Evolutionary conservation across 345 rosid species (phyloP).

Genomic region (Eucalyptus regnans): DNA sequence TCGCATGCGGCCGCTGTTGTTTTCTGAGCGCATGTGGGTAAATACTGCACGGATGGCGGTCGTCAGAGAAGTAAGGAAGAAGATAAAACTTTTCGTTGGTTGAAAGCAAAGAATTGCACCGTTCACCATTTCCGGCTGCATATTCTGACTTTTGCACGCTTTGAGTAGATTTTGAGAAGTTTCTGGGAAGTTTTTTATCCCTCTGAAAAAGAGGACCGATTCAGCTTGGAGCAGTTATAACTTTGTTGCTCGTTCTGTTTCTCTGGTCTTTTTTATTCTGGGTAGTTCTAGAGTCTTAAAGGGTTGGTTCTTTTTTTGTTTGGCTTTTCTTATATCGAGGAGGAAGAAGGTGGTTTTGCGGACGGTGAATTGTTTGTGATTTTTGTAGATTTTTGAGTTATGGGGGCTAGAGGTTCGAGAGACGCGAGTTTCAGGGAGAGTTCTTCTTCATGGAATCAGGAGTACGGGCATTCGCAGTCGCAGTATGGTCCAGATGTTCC

Average conservation of each 20-base stretch:
- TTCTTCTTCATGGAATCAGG: conserved; percentile 41
- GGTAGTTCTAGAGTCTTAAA: not conserved
- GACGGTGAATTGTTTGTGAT: not conserved
- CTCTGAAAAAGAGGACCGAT: not conserved
- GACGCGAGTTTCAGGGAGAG: conserved; percentile 33
- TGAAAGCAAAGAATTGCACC: not conserved
- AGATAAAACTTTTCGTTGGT: not conserved
- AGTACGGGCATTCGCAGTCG: conserved; percentile 13
- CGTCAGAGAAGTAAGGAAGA: not conserved
- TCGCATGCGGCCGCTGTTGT: not conserved
- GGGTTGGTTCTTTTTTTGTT: not conserved
- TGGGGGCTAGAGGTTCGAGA: conserved; percentile 66
- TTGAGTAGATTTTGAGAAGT: not conserved
- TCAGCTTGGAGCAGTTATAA: not conserved
- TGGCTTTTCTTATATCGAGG: not conserved
- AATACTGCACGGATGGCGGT: not conserved
- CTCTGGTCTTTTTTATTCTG: not conserved
- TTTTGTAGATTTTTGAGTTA: conserved; percentile 11
- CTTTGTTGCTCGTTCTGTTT: not conserved
- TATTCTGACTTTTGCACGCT: not conserved
- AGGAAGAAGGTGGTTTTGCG: not conserved
- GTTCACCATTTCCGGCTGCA: not conserved
- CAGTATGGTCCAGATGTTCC: conserved; percentile 25
- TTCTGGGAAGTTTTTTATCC: not conserved
- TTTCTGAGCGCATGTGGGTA: not conserved